A percentile compares a stretch with the other conserved stretches of the same genome.
phyloP scores from a whole-genome alignment of 768 basidiomycete genomes.

The Amanita subjunquillea region DNA sequence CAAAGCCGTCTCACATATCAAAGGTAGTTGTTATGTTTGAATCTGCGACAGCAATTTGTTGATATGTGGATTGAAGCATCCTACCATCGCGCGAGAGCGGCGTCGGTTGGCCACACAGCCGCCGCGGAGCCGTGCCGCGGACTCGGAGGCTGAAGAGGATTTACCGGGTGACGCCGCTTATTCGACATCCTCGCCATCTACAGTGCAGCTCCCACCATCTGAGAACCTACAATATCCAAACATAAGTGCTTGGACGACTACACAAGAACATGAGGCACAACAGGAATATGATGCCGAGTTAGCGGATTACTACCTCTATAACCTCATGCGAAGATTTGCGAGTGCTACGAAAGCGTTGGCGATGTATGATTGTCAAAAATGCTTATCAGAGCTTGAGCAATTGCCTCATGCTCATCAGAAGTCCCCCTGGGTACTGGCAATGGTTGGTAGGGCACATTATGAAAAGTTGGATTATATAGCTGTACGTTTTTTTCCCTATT shows the following conservation, averaged over 20 bases:
- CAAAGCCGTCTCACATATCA: conserved; percentile 34
- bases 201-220: conserved; percentile 49
- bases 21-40: conserved; percentile 35
- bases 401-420: conserved; percentile 67
- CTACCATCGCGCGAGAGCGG: conserved; percentile 39
- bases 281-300: conserved; percentile 61
- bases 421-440: conserved; percentile 68
- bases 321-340: conserved; percentile 74
- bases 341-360: conserved; percentile 67
- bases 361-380: conserved; percentile 65
- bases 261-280: conserved; percentile 62
- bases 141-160: conserved; percentile 69
- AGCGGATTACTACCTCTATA: conserved; percentile 78
- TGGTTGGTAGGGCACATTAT: conserved; percentile 83
- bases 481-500: conserved; percentile 38
- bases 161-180: conserved; percentile 38
- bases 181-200: conserved; percentile 53
- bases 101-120: conserved; percentile 44
- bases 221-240: conserved; percentile 56
- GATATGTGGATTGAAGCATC: conserved; percentile 14
- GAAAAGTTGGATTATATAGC: conserved; percentile 83
- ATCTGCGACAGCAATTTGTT: background rate
- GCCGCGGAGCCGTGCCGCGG: conserved; percentile 45
- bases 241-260: conserved; percentile 39
- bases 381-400: conserved; percentile 66